Evolutionary conservation across 306 rosid species (phyloP).

Genomic region (Amphicarpaea edgeworthii): DNA sequence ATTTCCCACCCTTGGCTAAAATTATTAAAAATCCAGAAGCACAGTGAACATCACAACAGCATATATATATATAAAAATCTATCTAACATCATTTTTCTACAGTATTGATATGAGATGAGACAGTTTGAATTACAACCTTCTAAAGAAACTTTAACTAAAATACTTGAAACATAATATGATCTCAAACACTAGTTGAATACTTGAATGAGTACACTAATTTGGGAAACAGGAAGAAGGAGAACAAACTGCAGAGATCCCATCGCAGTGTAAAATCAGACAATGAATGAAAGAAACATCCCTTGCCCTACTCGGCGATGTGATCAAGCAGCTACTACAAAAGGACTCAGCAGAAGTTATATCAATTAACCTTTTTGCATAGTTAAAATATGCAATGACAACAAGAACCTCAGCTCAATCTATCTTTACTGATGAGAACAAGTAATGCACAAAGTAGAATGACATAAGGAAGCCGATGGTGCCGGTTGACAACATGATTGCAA

Average conservation of each 20-base stretch:
- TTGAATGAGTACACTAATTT: conserved; percentile 33
- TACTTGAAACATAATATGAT: conserved; percentile 38
- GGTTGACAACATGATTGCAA: conserved; percentile 61
- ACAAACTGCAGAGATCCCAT: conserved; percentile 44
- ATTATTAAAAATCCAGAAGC: conserved; percentile 8
- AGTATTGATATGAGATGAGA: conserved; percentile 42
- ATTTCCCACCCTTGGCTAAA: conserved; percentile 2
- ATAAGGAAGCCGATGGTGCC: conserved; percentile 27
- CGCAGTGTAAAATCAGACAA: conserved; percentile 30
- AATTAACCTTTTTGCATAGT: conserved; percentile 23
- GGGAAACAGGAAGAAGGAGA: conserved; percentile 29
- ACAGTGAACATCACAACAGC: conserved; percentile 25
- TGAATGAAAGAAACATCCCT: conserved; percentile 37
- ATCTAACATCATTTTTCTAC: conserved; percentile 49
- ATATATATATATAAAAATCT: conserved; percentile 49
- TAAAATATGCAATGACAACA: conserved; percentile 29
- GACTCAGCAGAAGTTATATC: conserved; percentile 26
- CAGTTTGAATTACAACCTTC: conserved; percentile 51
- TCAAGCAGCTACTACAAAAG: conserved; percentile 27
- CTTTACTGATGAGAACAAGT: conserved; percentile 36
- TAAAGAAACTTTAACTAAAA: conserved; percentile 46
- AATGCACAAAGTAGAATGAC: conserved; percentile 30
- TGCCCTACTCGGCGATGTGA: conserved; percentile 41
- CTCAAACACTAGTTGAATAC: conserved; percentile 41
- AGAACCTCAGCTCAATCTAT: conserved; percentile 65